A percentile compares a stretch with the other conserved stretches of the same genome.
phyloP scores from a whole-genome alignment of 2,329 filamentous ascomycete species.

The Emergomyces orientalis region DNA sequence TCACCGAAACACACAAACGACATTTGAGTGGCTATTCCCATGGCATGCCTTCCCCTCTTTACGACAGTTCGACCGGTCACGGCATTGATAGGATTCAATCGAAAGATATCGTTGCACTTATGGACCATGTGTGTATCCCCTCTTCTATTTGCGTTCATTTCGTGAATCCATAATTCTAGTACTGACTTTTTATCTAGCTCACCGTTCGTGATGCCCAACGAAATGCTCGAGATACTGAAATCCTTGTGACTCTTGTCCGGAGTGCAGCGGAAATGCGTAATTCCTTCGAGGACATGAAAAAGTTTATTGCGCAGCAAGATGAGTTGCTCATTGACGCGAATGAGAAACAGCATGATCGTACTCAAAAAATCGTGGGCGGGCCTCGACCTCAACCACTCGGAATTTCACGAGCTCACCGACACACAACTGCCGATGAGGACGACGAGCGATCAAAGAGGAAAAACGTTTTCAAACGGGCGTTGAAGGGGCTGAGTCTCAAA shows the following conservation, averaged over 20 bases:
- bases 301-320: conserved; percentile 81
- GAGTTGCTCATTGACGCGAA: conserved; percentile 77
- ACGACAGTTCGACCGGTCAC: conserved; percentile 77
- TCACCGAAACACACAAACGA: conserved; percentile 50
- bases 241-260: conserved; percentile 84
- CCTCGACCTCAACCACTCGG: conserved; percentile 72
- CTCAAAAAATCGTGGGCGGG: conserved; percentile 72
- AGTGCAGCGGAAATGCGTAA: conserved; percentile 95
- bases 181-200: conserved; percentile 45
- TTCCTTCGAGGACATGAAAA: conserved; percentile 91
- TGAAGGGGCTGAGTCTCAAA: conserved; percentile 81
- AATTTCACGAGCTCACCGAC: conserved; percentile 49
- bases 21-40: conserved; percentile 85
- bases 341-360: conserved; percentile 80
- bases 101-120: conserved; percentile 90
- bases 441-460: conserved; percentile 69
- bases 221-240: conserved; percentile 92
- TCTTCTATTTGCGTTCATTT: conserved; percentile 14
- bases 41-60: conserved; percentile 79
- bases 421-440: conserved; percentile 41
- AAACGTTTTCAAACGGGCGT: conserved; percentile 87
- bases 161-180: conserved; percentile 1
- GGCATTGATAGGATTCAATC: conserved; percentile 89
- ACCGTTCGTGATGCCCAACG: conserved; percentile 95
- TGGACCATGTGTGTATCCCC: conserved; percentile 68